phyloP scores from a whole-genome alignment of 805 yeast species.

The Nakazawaea ishiwadae region DNA sequence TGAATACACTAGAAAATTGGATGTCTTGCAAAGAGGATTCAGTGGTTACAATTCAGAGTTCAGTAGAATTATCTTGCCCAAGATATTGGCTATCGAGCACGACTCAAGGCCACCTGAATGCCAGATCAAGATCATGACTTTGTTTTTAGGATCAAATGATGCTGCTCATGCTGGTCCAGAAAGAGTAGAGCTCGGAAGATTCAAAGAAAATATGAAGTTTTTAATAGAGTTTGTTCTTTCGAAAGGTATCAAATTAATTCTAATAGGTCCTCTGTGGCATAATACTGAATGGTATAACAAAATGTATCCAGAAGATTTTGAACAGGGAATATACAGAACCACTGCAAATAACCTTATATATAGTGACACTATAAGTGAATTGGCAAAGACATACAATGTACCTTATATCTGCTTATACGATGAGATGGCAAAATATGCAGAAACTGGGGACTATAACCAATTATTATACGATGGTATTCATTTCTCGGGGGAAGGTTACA shows the following conservation, averaged over 20 bases:
- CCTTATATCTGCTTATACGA: constrained; percentile 57
- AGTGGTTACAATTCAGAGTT: constrained; percentile 71
- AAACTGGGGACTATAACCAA: constrained; percentile 21
- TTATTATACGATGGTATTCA: constrained; percentile 42
- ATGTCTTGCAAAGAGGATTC: constrained; percentile 70
- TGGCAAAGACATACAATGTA: constrained; percentile 42
- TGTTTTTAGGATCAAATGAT: constrained; percentile 85
- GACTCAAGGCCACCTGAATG: constrained; percentile 24
- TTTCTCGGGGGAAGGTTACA: constrained; percentile 33
- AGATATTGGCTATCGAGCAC: constrained; percentile 45
- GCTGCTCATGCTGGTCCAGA: constrained; percentile 41
- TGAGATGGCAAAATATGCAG: constrained; percentile 30
- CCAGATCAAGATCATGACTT: constrained; percentile 37
- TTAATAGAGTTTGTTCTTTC: constrained; percentile 36
- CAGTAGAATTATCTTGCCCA: constrained; percentile 46
- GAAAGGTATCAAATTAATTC: constrained; percentile 44
- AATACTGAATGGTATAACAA: constrained; percentile 39
- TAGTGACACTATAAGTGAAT: constrained; percentile 39
- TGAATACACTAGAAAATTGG: constrained; percentile 56
- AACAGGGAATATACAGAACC: constrained; percentile 38
- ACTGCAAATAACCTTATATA: constrained; percentile 43
- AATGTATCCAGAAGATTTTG: constrained; percentile 27
- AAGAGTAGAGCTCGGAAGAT: constrained; percentile 43
- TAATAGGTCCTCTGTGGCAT: constrained; percentile 62
- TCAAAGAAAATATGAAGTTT: constrained; percentile 37